These are phyloP conservation scores for Bjerkandera adusta DNA, from an alignment of 1,284 basidiomycete genomes.

Conservation along the genomic window DNA sequence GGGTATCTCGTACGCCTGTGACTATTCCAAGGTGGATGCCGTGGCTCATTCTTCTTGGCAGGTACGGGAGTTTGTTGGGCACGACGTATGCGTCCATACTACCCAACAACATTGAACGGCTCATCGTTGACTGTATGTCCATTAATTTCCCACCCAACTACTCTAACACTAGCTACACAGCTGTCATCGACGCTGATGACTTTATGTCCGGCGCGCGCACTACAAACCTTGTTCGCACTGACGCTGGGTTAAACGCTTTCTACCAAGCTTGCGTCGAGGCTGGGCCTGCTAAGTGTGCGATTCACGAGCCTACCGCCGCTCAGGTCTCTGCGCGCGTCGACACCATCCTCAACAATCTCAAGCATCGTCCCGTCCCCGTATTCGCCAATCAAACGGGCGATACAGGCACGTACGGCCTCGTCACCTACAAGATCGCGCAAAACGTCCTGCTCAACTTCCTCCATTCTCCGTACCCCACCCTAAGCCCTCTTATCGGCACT, in stretches of 20 bases:
- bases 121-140: conserved; percentile 15
- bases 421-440: conserved; percentile 12
- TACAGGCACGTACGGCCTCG: conserved; percentile 6
- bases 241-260: conserved; percentile 13
- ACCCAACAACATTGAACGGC: conserved; percentile 15
- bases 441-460: conserved; percentile 8
- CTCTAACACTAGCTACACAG: conserved; percentile 4
- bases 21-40: neutral
- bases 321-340: conserved; percentile 17
- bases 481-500: neutral
- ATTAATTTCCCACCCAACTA: neutral
- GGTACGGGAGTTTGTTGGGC: conserved; percentile 23
- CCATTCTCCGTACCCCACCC: conserved; percentile 8
- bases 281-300: conserved; percentile 16
- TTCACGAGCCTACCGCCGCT: conserved; percentile 16
- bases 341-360: conserved; percentile 2
- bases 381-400: neutral
- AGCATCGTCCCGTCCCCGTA: conserved; percentile 4
- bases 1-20: conserved; percentile 23
- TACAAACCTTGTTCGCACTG: conserved; percentile 18
- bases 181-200: conserved; percentile 11
- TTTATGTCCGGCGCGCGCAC: neutral
- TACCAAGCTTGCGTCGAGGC: conserved; percentile 18
- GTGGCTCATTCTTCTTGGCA: conserved; percentile 1
- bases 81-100: conserved; percentile 15